phyloP scores from a whole-genome alignment of 202 grass and related monocot species.

The Brachypodium distachyon region DNA sequence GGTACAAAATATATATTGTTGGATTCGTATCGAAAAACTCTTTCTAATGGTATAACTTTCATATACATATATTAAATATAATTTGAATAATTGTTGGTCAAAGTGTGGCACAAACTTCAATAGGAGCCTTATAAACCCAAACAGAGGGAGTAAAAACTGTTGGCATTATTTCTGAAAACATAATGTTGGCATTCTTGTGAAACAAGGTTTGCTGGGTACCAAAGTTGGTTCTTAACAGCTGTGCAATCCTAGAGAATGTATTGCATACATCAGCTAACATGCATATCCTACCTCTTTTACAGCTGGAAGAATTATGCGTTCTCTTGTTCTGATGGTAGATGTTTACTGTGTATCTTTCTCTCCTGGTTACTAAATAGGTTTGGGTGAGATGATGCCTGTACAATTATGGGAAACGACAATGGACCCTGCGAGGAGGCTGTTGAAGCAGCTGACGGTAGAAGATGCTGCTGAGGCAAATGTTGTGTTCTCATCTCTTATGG shows the following conservation, averaged over 20 bases:
- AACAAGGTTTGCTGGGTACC: neutral
- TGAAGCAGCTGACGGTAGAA: conserved; percentile 88
- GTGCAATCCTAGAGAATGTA: neutral
- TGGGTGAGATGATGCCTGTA: conserved; percentile 97
- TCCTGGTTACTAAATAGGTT: conserved; percentile 43
- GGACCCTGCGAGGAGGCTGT: conserved; percentile 79
- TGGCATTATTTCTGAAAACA: neutral
- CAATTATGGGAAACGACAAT: conserved; percentile 97
- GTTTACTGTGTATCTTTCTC: neutral
- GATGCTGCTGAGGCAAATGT: conserved; percentile 86
- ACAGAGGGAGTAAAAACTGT: neutral
- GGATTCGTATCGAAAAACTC: too few relatives aligned
- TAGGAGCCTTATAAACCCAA: too few relatives aligned
- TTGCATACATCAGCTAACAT: neutral
- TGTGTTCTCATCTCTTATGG: conserved; percentile 94
- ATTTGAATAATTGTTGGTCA: too few relatives aligned
- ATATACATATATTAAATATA: too few relatives aligned
- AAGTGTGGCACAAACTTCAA: too few relatives aligned
- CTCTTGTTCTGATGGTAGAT: neutral
- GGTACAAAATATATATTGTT: too few relatives aligned
- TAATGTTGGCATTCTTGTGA: neutral
- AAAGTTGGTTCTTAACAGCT: neutral
- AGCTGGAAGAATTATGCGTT: neutral
- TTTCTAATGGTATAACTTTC: too few relatives aligned
- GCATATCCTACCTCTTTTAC: neutral